Conservation (phyloP, 495 filamentous ascomycete genomes). For the Aspergillus avenaceus region DNA sequence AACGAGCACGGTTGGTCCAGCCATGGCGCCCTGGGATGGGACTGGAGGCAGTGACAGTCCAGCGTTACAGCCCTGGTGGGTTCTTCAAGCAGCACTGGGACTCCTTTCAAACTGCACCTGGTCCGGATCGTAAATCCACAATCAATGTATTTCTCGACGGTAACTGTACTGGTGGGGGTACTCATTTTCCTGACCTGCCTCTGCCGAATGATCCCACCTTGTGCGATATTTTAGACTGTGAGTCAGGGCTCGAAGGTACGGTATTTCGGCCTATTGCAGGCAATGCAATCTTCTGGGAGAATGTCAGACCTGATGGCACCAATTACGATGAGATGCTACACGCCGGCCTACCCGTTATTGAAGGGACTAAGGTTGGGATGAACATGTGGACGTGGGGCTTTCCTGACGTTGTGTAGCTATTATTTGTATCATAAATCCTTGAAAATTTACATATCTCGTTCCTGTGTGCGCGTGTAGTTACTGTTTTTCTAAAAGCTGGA, state of each 20-base stretch:
- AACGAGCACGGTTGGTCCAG: not conserved
- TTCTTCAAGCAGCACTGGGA: not conserved
- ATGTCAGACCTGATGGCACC: slow-evolving; percentile 35
- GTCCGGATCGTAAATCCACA: slow-evolving; percentile 8
- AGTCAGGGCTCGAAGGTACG: slow-evolving; percentile 16
- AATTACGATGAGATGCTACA: slow-evolving; percentile 44
- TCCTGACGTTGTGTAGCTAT: no score
- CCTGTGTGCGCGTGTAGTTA: no score
- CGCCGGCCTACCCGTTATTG: slow-evolving; percentile 40
- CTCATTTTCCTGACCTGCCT: slow-evolving; percentile 13
- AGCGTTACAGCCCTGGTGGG: no score
- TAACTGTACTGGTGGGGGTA: slow-evolving; percentile 19
- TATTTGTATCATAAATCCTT: no score
- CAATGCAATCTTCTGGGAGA: slow-evolving; percentile 47
- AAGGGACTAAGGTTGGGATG: slow-evolving; percentile 44
- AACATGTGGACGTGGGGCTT: no score
- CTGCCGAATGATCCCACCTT: slow-evolving; percentile 8
- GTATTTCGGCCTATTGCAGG: slow-evolving; percentile 42
- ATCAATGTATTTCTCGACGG: slow-evolving; percentile 16
- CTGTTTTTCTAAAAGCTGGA: no score
- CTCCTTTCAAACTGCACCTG: not conserved
- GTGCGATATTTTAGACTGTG: slow-evolving; percentile 35
- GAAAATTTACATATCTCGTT: no score
- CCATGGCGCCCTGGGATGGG: no score
- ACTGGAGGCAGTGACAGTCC: no score